These are phyloP conservation scores for Verticillium dahliae DNA, from an alignment of 2,329 filamentous ascomycete genomes.

Conservation along the genomic window DNA sequence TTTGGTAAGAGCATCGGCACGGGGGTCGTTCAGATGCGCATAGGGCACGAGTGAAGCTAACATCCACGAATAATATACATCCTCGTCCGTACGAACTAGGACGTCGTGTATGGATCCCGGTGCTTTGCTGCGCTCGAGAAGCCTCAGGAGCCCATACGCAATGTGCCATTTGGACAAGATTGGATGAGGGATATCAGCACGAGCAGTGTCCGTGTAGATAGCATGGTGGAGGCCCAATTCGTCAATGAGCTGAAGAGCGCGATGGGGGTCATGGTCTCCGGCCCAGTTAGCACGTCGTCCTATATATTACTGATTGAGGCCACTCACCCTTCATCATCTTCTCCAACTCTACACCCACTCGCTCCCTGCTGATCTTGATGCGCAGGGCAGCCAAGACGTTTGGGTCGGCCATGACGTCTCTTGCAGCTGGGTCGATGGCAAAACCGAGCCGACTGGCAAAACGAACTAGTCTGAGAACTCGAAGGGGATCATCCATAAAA, in stretches of 20 bases:
- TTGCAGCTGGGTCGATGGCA: slow-evolving; percentile 62
- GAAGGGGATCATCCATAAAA: slow-evolving; percentile 87
- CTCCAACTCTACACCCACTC: slow-evolving; percentile 79
- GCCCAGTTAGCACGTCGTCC: not conserved
- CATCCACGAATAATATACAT: slow-evolving; percentile 69
- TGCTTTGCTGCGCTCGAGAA: slow-evolving; percentile 35
- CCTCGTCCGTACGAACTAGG: slow-evolving; percentile 58
- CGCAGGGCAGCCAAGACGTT: slow-evolving; percentile 74
- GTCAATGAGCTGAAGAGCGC: slow-evolving; percentile 60
- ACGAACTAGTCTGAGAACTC: slow-evolving; percentile 78
- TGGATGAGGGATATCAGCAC: slow-evolving; percentile 44
- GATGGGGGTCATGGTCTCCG: slow-evolving; percentile 50
- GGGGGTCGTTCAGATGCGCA: slow-evolving; percentile 41
- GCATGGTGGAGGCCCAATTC: slow-evolving; percentile 61
- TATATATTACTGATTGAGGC: not conserved
- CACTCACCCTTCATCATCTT: slow-evolving; percentile 75
- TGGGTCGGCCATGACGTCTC: slow-evolving; percentile 68
- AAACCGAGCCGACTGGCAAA: slow-evolving; percentile 85
- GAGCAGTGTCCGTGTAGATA: slow-evolving; percentile 65
- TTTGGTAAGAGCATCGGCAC: slow-evolving; percentile 25
- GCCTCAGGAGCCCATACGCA: slow-evolving; percentile 58
- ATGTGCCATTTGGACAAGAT: slow-evolving; percentile 53
- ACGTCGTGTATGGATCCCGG: slow-evolving; percentile 41
- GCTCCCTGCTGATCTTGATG: slow-evolving; percentile 85
- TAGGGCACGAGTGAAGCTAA: slow-evolving; percentile 72